phyloP scores from a whole-genome alignment of 805 yeast genomes.

The Candida dendrica region DNA sequence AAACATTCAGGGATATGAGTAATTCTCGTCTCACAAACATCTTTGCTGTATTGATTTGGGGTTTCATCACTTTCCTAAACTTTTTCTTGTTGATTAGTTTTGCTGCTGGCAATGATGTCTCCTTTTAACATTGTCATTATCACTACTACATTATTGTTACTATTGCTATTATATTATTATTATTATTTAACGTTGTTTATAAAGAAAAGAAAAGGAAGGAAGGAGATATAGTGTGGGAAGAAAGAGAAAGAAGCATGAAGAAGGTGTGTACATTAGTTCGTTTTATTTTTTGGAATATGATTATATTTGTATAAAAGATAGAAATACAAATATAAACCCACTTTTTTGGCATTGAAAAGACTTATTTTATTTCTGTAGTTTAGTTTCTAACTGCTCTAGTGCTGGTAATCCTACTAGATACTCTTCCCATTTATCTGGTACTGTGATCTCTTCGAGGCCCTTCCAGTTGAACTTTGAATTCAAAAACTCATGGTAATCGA shows the following conservation, averaged over 20 bases:
- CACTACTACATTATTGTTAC: neutral
- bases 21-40: constrained; percentile 40
- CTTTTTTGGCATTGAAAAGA: too few relatives aligned
- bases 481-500: constrained; percentile 38
- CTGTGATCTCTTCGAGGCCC: constrained; percentile 22
- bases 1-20: constrained; percentile 31
- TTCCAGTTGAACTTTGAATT: constrained; percentile 41
- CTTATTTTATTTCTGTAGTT: constrained; percentile 4
- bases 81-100: constrained; percentile 50
- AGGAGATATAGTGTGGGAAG: too few relatives aligned
- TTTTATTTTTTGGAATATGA: too few relatives aligned
- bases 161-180: too few relatives aligned
- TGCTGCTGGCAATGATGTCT: constrained; percentile 36
- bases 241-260: too few relatives aligned
- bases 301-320: too few relatives aligned
- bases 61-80: constrained; percentile 60
- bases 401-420: constrained; percentile 24
- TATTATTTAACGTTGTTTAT: too few relatives aligned
- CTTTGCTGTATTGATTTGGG: constrained; percentile 57
- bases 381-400: constrained; percentile 22
- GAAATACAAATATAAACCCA: too few relatives aligned
- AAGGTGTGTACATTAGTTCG: too few relatives aligned
- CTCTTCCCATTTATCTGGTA: constrained; percentile 21
- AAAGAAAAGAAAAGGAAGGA: too few relatives aligned
- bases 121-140: constrained; percentile 14